Percentiles rank a stretch among this genome's conserved stretches.
phyloP scores from a whole-genome alignment of 805 yeast genomes.

The Barnettozyma botsteinii region DNA sequence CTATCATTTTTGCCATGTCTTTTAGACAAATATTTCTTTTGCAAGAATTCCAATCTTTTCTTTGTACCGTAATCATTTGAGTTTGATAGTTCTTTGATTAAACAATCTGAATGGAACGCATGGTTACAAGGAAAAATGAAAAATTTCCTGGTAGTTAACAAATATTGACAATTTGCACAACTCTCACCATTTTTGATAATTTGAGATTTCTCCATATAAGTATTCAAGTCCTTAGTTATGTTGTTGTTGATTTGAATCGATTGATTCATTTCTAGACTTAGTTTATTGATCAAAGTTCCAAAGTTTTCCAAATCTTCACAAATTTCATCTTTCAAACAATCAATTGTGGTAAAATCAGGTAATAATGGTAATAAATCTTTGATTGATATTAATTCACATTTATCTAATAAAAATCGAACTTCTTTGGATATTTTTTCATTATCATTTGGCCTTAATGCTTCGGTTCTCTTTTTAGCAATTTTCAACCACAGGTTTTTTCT shows the following conservation, averaged over 20 bases:
- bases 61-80: conserved; percentile 65
- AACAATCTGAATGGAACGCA: conserved; percentile 83
- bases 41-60: conserved; percentile 50
- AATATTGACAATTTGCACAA: conserved; percentile 64
- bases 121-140: conserved; percentile 87
- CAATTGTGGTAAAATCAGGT: conserved; percentile 78
- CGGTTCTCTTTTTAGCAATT: conserved; percentile 37
- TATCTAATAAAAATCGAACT: conserved; percentile 34
- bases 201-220: conserved; percentile 49
- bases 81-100: conserved; percentile 52
- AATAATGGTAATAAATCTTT: conserved; percentile 81
- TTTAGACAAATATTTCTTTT: conserved; percentile 28
- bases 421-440: conserved; percentile 26
- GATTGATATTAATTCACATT: conserved; percentile 51
- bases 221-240: conserved; percentile 53
- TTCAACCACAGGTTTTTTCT: conserved; percentile 72
- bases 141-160: conserved; percentile 68
- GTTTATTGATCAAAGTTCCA: conserved; percentile 55
- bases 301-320: conserved; percentile 72
- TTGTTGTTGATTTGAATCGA: conserved; percentile 57
- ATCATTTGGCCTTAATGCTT: conserved; percentile 19
- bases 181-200: conserved; percentile 79
- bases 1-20: conserved; percentile 24
- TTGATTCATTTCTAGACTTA: conserved; percentile 70
- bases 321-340: conserved; percentile 77